Evolutionary conservation across 2,329 filamentous ascomycete species (phyloP).

Genomic region (Neonectria coccinea): DNA sequence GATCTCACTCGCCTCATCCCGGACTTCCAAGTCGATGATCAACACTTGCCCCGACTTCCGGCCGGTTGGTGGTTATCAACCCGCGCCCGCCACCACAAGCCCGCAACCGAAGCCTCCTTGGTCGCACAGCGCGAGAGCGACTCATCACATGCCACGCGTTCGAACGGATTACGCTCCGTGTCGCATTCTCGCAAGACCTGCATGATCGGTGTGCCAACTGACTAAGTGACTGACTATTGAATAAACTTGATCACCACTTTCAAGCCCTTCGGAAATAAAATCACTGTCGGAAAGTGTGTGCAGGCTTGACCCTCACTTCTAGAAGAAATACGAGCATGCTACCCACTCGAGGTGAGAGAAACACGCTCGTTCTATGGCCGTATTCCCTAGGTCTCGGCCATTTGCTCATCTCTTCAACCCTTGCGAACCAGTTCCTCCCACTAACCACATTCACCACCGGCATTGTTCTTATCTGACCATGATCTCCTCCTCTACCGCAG

Average conservation of each 20-base stretch:
- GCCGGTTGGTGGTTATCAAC: conserved; percentile 28
- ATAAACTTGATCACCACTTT: conserved; percentile 5
- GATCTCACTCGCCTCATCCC: conserved; percentile 21
- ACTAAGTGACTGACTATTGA: conserved; percentile 9
- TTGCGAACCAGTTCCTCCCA: neutral
- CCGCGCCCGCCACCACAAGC: conserved; percentile 31
- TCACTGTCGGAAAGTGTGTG: conserved; percentile 4
- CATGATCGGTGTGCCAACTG: conserved; percentile 22
- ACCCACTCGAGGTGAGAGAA: neutral
- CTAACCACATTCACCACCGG: conserved; percentile 24
- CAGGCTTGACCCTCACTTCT: neutral
- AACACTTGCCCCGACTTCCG: conserved; percentile 32
- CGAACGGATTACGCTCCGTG: conserved; percentile 20
- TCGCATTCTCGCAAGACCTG: conserved; percentile 21
- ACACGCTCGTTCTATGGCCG: neutral
- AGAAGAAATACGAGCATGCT: neutral
- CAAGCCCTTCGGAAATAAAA: conserved; percentile 11
- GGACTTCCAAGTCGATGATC: conserved; percentile 29
- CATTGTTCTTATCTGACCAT: conserved; percentile 18
- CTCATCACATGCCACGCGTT: conserved; percentile 43
- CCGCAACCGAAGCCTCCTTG: conserved; percentile 22
- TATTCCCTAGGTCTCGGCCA: neutral
- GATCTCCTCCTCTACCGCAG: conserved; percentile 13
- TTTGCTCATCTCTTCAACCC: conserved; percentile 2
- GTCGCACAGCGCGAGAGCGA: conserved; percentile 39